Percentiles rank a stretch among this genome's conserved stretches.
Evolutionary conservation across 1,139 yeast species (phyloP).

Genomic region (Suhomyces bolitotheri): DNA sequence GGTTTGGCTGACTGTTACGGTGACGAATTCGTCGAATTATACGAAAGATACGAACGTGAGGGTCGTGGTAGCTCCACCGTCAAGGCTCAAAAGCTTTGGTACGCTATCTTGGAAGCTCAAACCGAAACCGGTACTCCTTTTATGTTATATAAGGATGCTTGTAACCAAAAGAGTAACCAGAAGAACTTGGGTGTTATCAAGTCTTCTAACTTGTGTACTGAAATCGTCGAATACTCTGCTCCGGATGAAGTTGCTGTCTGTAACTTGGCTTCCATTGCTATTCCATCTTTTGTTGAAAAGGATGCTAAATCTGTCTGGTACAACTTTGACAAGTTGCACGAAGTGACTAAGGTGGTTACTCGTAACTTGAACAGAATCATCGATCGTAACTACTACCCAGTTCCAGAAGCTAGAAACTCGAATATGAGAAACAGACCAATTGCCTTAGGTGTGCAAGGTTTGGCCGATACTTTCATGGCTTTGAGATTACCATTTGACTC

Average conservation of each 20-base stretch:
- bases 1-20: constrained; percentile 81
- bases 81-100: constrained; percentile 88
- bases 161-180: constrained; percentile 81
- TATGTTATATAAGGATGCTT: constrained; percentile 87
- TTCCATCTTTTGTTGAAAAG: constrained; percentile 65
- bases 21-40: constrained; percentile 71
- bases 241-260: constrained; percentile 92
- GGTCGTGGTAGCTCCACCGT: constrained; percentile 70
- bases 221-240: constrained; percentile 83
- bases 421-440: constrained; percentile 61
- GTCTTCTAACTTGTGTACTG: constrained; percentile 88
- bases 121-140: constrained; percentile 93
- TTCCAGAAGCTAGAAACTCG: constrained; percentile 52
- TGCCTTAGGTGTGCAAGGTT: constrained; percentile 65
- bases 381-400: constrained; percentile 58
- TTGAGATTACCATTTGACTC: constrained; percentile 60
- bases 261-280: constrained; percentile 83
- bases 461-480: constrained; percentile 59
- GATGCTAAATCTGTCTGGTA: constrained; percentile 43
- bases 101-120: constrained; percentile 82
- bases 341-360: constrained; percentile 53
- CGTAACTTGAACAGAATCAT: constrained; percentile 57
- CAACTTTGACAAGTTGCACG: constrained; percentile 56
- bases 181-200: constrained; percentile 85
- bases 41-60: constrained; percentile 69